Percentiles rank a stretch among this genome's conserved stretches.
Conservation (phyloP, 805 yeast species). For the Debaryomyces tyrocola region DNA sequence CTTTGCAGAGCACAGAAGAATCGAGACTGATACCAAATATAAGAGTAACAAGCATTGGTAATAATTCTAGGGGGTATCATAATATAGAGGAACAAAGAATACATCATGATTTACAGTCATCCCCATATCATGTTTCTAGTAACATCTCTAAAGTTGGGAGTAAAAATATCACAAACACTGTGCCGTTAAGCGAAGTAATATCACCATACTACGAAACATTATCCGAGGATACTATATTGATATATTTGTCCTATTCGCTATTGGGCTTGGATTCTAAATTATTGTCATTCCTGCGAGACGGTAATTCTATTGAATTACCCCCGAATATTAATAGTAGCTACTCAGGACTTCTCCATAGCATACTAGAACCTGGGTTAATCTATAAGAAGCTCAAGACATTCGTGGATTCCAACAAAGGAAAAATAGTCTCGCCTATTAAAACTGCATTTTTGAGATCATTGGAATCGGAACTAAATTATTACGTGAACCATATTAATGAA, state of each 20-base stretch:
- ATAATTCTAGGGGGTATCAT: neutral
- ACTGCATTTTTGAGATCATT: conserved; percentile 59
- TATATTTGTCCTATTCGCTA: conserved; percentile 52
- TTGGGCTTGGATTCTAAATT: conserved; percentile 63
- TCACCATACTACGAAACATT: conserved; percentile 31
- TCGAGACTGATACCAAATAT: neutral
- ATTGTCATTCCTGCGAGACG: conserved; percentile 43
- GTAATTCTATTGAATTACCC: conserved; percentile 46
- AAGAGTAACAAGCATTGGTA: conserved; percentile 2
- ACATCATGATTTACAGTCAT: conserved; percentile 7
- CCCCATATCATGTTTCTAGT: conserved; percentile 7
- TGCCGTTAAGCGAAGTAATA: conserved; percentile 8
- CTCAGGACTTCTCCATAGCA: conserved; percentile 52
- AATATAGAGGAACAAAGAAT: neutral
- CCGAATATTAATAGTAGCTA: conserved; percentile 52
- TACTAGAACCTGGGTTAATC: conserved; percentile 73
- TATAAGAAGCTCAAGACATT: conserved; percentile 46
- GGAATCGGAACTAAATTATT: conserved; percentile 35
- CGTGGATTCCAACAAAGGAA: conserved; percentile 23
- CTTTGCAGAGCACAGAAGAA: conserved; percentile 8
- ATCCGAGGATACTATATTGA: conserved; percentile 36
- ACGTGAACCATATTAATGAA: conserved; percentile 35
- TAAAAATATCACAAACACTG: neutral
- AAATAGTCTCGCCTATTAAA: conserved; percentile 50
- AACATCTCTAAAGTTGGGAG: neutral